phyloP scores from a whole-genome alignment of 305 asterid species.

The Fraxinus velutina region DNA sequence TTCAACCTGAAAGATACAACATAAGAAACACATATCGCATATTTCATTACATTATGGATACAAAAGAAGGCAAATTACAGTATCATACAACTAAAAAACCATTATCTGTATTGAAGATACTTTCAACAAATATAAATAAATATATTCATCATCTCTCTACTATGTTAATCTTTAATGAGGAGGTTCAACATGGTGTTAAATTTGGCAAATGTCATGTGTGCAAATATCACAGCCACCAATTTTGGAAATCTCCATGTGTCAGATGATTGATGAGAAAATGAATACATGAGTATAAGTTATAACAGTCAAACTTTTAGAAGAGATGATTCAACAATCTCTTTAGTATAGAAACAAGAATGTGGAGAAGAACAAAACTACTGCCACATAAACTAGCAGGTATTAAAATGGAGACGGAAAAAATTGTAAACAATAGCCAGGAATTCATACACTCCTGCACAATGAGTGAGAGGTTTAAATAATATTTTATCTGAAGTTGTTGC shows the following conservation, averaged over 20 bases:
- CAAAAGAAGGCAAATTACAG: conserved; percentile 15
- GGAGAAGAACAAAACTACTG: conserved; percentile 2
- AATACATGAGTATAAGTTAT: not conserved
- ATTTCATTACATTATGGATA: conserved; percentile 17
- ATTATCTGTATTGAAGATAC: not conserved
- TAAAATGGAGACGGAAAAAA: not conserved
- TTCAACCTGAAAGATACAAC: conserved; percentile 58
- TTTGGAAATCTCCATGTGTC: not conserved
- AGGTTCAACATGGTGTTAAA: not conserved
- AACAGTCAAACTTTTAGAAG: not conserved
- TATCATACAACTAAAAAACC: not conserved
- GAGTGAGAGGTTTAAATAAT: conserved; percentile 1
- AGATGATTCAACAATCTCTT: not conserved
- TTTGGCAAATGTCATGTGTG: not conserved
- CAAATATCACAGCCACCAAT: not conserved
- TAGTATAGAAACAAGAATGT: not conserved
- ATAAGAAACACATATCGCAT: conserved; percentile 10
- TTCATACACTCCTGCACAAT: not conserved
- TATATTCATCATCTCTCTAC: not conserved
- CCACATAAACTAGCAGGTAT: not conserved
- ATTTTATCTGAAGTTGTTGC: not conserved
- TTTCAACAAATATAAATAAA: not conserved
- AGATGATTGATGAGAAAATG: not conserved
- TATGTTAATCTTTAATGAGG: not conserved
- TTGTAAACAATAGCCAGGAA: not conserved